Base-by-base conservation (phyloP, 345 rosid species). In the Balakata baccata region DNA sequence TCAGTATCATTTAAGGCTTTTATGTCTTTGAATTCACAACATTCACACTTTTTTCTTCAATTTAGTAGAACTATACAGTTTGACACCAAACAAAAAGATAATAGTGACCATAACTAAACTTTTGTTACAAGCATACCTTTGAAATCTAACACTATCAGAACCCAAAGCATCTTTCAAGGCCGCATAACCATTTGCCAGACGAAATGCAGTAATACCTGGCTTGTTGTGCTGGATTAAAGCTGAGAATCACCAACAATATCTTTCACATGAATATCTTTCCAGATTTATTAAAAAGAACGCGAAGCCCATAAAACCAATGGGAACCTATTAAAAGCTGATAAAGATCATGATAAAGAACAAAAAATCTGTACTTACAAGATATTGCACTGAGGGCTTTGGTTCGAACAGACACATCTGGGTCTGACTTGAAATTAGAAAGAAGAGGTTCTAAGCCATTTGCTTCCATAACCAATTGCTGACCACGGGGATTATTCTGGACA, bases 381-480 rank as follows among this genome's bases (percentile, higher is more conserved):
- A 94, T 85, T 71, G 98, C 97, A 68, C 97, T 90, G 25, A 94
- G 94, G 0, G 97, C 92, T 80, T 92, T 90, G 66, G 93, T 85
- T 52, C 93, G 85, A 74, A 84, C 93, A 66, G 77, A 80, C 64
- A 85, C 77, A 68, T 90, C 95, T 3, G 95, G 81, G 71, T 94
- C 97, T 23, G 89, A 75, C 3, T 82, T 34, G 76, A 92, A 90
- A 84, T 88, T 92, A 59, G 85, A 68, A 45, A 92, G 79, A 11
- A 94, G 88, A 62, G 90, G 89, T 69, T 89, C 97, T 20, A 94
- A 81, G 51, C 97, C 98, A 77, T 90, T 94, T 75, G 99, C 95
- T 73, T 94, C 98, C 97, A 92, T 90, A 68, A 94, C 98, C 75
- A 92, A 79, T 68, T 88, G 92, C 75, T 94, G 98, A 77, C 98